Percentiles rank a stretch among this genome's conserved stretches.
These are phyloP conservation scores for Casuarina glauca DNA, from an alignment of 306 rosid genomes.

Conservation along the genomic window DNA sequence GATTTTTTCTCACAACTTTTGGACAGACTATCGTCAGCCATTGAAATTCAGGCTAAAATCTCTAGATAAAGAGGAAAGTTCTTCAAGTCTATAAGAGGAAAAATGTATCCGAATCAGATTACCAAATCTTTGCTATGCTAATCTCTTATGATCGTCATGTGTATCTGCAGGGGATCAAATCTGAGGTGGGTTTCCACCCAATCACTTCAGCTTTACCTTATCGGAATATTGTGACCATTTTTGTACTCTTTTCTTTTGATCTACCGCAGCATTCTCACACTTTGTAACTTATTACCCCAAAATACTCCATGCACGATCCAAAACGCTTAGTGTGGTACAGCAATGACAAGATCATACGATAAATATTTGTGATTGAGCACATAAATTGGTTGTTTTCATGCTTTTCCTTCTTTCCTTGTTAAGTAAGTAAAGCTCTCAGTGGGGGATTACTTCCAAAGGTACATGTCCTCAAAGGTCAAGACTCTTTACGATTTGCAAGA, in stretches of 20 bases:
- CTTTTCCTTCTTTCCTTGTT: not conserved
- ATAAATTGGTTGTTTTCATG: constrained; percentile 8
- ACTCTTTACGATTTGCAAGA: constrained; percentile 46
- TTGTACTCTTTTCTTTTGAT: not conserved
- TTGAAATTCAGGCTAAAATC: not conserved
- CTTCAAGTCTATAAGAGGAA: not conserved
- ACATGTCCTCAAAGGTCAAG: constrained; percentile 39
- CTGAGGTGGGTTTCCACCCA: not conserved
- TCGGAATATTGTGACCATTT: constrained; percentile 7
- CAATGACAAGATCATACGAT: constrained; percentile 17
- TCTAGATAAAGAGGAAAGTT: not conserved
- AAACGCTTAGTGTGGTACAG: constrained; percentile 20
- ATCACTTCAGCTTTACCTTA: constrained; percentile 11
- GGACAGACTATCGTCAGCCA: not conserved
- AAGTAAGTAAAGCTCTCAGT: constrained; percentile 8
- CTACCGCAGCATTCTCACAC: constrained; percentile 20
- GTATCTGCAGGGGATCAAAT: not conserved
- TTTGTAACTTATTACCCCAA: constrained; percentile 4
- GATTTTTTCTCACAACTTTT: not conserved
- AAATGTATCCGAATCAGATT: not conserved
- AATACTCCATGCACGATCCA: constrained; percentile 33
- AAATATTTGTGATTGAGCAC: not conserved
- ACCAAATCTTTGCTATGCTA: not conserved
- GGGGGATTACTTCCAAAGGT: not conserved
- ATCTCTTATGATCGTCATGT: not conserved